Percentiles rank a stretch among this genome's conserved stretches.
These are phyloP conservation scores for Pinus tabuliformis DNA, from an alignment of 75 land plant species.

Conservation along the genomic window DNA sequence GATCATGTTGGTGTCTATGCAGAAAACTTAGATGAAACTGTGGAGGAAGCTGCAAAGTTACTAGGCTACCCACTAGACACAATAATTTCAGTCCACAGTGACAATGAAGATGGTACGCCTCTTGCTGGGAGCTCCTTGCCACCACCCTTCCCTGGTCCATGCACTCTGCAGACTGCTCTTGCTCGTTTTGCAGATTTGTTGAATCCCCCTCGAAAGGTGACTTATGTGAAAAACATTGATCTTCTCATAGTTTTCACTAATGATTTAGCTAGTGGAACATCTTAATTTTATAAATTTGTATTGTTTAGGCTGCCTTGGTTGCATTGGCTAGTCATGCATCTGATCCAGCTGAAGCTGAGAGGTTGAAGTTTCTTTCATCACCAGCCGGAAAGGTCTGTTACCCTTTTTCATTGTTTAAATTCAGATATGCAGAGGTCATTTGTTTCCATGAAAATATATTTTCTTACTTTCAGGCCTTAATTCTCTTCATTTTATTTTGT, in stretches of 20 bases:
- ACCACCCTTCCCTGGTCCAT: slow-evolving; percentile 84
- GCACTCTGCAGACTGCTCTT: slow-evolving; percentile 71
- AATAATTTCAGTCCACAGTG: slow-evolving; percentile 73
- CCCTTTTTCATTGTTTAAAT: background rate
- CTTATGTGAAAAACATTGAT: background rate
- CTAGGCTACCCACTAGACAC: slow-evolving; percentile 62
- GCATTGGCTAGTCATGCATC: slow-evolving; percentile 86
- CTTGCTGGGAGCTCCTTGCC: slow-evolving; percentile 63
- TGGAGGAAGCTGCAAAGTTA: slow-evolving; percentile 72
- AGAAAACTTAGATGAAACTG: slow-evolving; percentile 64
- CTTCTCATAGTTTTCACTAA: background rate
- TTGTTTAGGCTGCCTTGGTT: slow-evolving; percentile 58
- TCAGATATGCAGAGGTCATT: background rate
- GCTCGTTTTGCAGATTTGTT: slow-evolving; percentile 82
- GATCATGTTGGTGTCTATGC: slow-evolving; percentile 94
- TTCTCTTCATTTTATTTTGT: background rate
- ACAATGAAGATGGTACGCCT: slow-evolving; percentile 84
- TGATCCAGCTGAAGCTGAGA: slow-evolving; percentile 74
- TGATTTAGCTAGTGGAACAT: background rate
- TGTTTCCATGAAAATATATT: background rate
- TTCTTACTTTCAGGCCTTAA: slow-evolving; percentile 1
- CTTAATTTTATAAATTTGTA: slow-evolving; percentile 6
- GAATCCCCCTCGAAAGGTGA: slow-evolving; percentile 77
- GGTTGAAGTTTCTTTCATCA: slow-evolving; percentile 75
- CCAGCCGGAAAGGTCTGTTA: slow-evolving; percentile 79